Evolutionary conservation across 306 rosid genomes (phyloP), one percentile per base, ranked within the genome.

Genomic region (Pyrus pyrifolia): DNA sequence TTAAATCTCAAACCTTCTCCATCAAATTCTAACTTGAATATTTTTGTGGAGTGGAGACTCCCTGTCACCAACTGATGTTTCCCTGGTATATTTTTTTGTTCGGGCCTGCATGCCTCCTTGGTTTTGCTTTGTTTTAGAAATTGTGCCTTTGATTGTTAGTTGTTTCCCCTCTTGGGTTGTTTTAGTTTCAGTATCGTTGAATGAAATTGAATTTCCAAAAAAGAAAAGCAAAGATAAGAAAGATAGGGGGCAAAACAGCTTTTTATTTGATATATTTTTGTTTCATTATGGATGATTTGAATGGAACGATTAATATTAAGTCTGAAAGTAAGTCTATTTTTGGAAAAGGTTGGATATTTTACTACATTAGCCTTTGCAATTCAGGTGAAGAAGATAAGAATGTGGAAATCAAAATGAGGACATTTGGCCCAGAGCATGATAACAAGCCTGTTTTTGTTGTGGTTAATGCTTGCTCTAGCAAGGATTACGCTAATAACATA

Each of bases 331-430:
- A 35, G 81, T 68, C 78, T 78, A 33, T 31, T 68, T 73, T 72
- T 62, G 63, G 71, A 67, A 81, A 71, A 75, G 60, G 57, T 71
- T 73, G 74, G 77, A 70, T 84, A 61, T 72, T 72, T 72, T 76
- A 73, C 86, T 64, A 81, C 71, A 59, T 80, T 80, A 80, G 71
- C 85, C 81, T 80, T 84, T 65, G 44, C 76, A 84, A 81, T 88
- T 84, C 99, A 96, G 99, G 99, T 73, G 96, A 96, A 85, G 99
- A 96, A 84, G 98, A 96, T 74, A 91, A 87, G 87, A 96, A 92
- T 77, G 85, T 96, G 72, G 99, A 93, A 88, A 87, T 96, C 81
- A 93, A 91, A 86, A 40, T 96, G 98, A 92, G 74, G 91, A 89
- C 92, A 22, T 96, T 96, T 86, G 91, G 89, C 85, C 80, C 87